Evolutionary conservation across 2,329 filamentous ascomycete species (phyloP), one percentile per base, ranked within the genome.

Genomic region (Helotiales sp.): DNA sequence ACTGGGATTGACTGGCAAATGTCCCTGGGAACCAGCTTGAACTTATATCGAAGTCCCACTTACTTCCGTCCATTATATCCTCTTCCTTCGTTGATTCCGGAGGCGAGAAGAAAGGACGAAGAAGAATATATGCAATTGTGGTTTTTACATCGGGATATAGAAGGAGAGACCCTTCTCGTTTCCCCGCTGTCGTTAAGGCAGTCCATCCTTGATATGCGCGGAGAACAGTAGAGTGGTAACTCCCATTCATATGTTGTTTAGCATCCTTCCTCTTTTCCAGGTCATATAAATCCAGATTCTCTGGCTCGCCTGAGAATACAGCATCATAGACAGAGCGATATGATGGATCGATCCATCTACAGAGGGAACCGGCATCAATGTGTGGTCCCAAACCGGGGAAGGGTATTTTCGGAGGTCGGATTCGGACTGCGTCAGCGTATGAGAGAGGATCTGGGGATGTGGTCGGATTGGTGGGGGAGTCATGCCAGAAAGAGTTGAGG

Each of bases 341-440:
- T 2, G 64, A 61, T 1, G 69, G 65, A 33, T 77, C 74, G 3
- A 72, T 74, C 76, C 75, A 78, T 13, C 76, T 74, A 54, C 69
- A 73, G 27, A 78, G 67, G 57, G 72, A 75, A 19, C 75, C 75
- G 1, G 74, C 75, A 59, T 78, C 75, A 40, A 78, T 76, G 55
- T 77, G 76, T 24, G 75, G 75, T 1, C 76, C 75, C 1, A 77
- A 67, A 6, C 75, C 74, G 8, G 71, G 69, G 58, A 77, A 78
- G 0, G 64, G 61, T 29, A 74, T 69, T 19, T 70, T 68, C 5
- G 74, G 73, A 3, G 73, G 69, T 9, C 76, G 70, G 55, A 74
- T 72, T 13, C 76, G 73, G 2, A 74, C 61, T 4, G 66, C 73
- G 52, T 78, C 75, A n/a, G 69, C 66, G 59, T 76, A 78, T 1